Percentiles rank a stretch among this genome's conserved stretches.
These are phyloP conservation scores for Pythium guiyangense DNA, from an alignment of 352 stramenopile species.

Conservation along the genomic window DNA sequence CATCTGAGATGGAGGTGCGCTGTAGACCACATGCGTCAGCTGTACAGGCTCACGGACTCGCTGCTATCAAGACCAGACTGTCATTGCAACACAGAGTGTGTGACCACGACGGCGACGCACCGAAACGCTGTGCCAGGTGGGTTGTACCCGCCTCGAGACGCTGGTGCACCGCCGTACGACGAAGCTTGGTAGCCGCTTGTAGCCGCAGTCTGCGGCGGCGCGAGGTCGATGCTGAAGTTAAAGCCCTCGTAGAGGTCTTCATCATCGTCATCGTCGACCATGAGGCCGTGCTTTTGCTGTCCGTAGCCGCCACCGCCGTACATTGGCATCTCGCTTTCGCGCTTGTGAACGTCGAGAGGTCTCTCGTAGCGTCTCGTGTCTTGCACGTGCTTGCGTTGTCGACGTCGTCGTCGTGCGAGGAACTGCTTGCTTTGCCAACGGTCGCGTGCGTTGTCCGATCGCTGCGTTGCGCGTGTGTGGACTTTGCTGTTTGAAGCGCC, in stretches of 20 bases:
- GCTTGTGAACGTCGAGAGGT: too few species aligned
- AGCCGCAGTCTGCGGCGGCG: conserved; percentile 62
- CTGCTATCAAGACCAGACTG: too few species aligned
- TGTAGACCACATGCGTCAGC: conserved; percentile 8
- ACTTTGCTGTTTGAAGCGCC: too few species aligned
- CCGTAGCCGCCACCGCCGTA: conserved; percentile 46
- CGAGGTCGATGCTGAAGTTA: conserved; percentile 85
- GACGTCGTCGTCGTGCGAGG: too few species aligned
- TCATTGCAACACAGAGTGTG: too few species aligned
- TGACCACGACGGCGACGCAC: too few species aligned
- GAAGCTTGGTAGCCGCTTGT: conserved; percentile 47
- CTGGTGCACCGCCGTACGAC: conserved; percentile 50
- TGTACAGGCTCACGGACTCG: too few species aligned
- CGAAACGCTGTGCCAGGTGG: conserved; percentile 67
- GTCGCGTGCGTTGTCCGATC: too few species aligned
- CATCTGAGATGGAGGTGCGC: conserved; percentile 77
- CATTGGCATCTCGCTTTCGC: conserved; percentile 16
- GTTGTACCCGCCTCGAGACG: conserved; percentile 60
- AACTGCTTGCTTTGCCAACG: too few species aligned
- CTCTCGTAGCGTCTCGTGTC: too few species aligned
- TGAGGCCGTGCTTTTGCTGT: conserved; percentile 50
- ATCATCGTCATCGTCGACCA: conserved; percentile 76
- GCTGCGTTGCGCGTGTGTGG: too few species aligned
- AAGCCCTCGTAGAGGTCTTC: conserved; percentile 90
- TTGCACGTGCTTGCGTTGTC: too few species aligned